Evolutionary conservation across 495 filamentous ascomycete species (phyloP), one percentile per base, ranked within the genome.

Genomic region (Penicillium odoratum): DNA sequence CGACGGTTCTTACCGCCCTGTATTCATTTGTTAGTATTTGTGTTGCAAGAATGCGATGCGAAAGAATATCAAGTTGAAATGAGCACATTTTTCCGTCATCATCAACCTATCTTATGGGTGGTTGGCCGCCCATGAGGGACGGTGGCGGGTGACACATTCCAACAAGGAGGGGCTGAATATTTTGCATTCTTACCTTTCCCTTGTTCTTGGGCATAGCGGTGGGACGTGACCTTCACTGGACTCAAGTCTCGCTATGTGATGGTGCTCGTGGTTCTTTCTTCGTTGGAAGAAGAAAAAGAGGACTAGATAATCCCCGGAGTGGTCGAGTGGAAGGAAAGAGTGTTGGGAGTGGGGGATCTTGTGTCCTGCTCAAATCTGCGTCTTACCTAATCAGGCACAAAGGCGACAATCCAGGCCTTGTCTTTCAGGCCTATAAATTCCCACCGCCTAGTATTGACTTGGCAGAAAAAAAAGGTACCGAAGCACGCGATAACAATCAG

Each of bases 1-100:
- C 94, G 86, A 73, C 94, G 81, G 78, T 98, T 98, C 84, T 98
- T 98, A 82, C 94, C 94, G 74, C 94, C 94, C 90, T 97, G 67
- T 77, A 62, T n/a, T 49, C 13, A 28, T 8, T 28, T 58, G 59
- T 73, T 58, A 74, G 68, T 55, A 57, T 61, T 40, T 59, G 49
- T 48, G 30, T 36, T 21, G 30, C 21, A 21, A 40, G 30, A 26
- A 26, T 58, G 26, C 28, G 21, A 30, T 28, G 46, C 5, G 4
- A 13, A 58, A 42, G 11, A 11, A 33, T 7, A 51, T 15, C 16
- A 36, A 16, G 15, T 49, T 40, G 38, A 56, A 55, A 13, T 51
- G 18, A 16, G 40, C 26, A 21, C 50, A 46, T 30, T 21, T n/a
- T 40, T 11, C 42, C 55, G 28, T 30, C 21, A n/a, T 42, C 33